Percentiles rank a stretch among this genome's conserved stretches.
Conservation (phyloP, 345 rosid species). For the Turnera subulata region DNA sequence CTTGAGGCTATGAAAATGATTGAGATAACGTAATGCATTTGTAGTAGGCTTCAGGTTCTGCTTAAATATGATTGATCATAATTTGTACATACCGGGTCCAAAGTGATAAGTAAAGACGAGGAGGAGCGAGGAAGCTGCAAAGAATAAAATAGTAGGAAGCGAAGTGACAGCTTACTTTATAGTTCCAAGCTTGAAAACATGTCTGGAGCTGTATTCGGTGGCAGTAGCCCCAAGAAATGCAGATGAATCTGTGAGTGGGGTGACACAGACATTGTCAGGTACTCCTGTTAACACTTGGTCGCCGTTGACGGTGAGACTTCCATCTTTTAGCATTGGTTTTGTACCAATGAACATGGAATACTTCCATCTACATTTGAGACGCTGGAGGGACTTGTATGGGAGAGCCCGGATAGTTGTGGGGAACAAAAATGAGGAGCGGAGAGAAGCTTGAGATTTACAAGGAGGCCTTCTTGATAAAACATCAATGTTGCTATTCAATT, state of each 20-base stretch:
- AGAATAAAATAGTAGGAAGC: not conserved
- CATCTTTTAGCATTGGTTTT: slow-evolving; percentile 39
- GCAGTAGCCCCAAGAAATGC: slow-evolving; percentile 50
- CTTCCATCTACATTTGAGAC: slow-evolving; percentile 22
- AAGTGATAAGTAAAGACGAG: no score
- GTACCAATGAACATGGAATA: slow-evolving; percentile 36
- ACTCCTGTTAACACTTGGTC: slow-evolving; percentile 31
- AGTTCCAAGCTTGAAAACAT: slow-evolving; percentile 53
- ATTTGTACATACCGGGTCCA: no score
- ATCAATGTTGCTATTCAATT: not conserved
- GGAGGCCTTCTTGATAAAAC: slow-evolving; percentile 6
- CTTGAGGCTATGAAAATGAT: no score
- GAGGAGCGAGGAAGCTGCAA: no score
- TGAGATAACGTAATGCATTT: no score
- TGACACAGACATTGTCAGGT: slow-evolving; percentile 37
- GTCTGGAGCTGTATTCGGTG: slow-evolving; percentile 25
- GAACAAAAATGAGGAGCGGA: slow-evolving; percentile 4
- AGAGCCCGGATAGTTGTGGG: slow-evolving; percentile 2
- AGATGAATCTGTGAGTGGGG: slow-evolving; percentile 35
- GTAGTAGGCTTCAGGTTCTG: no score
- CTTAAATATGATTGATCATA: no score
- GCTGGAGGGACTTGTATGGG: slow-evolving; percentile 3
- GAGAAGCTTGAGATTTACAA: slow-evolving; percentile 4
- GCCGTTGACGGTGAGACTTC: slow-evolving; percentile 31
- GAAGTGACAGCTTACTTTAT: slow-evolving; percentile 25